phyloP scores from a whole-genome alignment of 371 early-diverging fungal species.

The Zancudomyces culisetae region DNA sequence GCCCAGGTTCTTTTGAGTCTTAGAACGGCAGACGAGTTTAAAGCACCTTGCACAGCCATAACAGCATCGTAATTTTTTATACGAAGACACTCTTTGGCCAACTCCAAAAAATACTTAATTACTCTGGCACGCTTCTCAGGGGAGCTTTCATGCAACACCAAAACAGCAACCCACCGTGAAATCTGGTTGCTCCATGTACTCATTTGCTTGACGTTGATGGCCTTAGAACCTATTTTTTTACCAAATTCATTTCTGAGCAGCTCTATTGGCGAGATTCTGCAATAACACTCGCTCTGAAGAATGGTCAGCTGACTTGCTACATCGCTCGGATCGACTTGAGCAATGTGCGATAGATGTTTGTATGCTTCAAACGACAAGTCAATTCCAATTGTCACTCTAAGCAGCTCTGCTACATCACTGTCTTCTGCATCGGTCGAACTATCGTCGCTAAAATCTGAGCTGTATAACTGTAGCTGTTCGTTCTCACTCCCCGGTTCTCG shows the following conservation, averaged over 20 bases:
- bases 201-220: slow-evolving; percentile 22
- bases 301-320: slow-evolving; percentile 25
- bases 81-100: slow-evolving; percentile 33
- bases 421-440: too few relatives aligned
- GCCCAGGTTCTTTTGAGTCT: slow-evolving; percentile 61
- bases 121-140: slow-evolving; percentile 41
- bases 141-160: slow-evolving; percentile 41
- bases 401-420: slow-evolving; percentile 20
- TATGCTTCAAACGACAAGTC: slow-evolving; percentile 22
- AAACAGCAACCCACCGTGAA: slow-evolving; percentile 44
- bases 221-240: slow-evolving; percentile 8
- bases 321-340: slow-evolving; percentile 17
- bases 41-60: slow-evolving; percentile 56
- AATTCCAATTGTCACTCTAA: slow-evolving; percentile 22
- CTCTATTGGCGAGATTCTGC: slow-evolving; percentile 21
- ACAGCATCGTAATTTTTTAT: slow-evolving; percentile 63
- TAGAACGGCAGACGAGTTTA: slow-evolving; percentile 50
- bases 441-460: too few relatives aligned
- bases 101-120: slow-evolving; percentile 44
- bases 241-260: slow-evolving; percentile 24
- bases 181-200: slow-evolving; percentile 23
- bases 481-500: too few relatives aligned
- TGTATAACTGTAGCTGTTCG: too few relatives aligned
- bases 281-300: slow-evolving; percentile 24
- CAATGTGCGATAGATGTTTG: slow-evolving; percentile 16